Evolutionary conservation across 2,329 filamentous ascomycete species (phyloP).

Genomic region (Myotisia sp.): DNA sequence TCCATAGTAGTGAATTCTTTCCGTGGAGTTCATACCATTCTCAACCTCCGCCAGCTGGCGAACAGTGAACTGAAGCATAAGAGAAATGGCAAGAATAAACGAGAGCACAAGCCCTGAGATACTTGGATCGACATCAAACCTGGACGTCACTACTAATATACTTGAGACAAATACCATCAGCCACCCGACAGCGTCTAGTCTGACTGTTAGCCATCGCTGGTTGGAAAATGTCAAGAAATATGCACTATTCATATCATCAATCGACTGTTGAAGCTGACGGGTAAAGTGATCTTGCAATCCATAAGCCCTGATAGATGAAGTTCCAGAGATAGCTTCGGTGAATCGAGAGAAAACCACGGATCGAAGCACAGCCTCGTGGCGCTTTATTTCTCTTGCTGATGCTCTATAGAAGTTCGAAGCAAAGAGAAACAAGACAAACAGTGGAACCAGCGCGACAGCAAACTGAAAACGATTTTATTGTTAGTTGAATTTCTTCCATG

Average conservation of each 20-base stretch:
- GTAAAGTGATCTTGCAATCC: conserved; percentile 66
- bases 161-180: conserved; percentile 74
- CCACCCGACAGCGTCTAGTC: conserved; percentile 73
- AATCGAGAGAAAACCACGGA: conserved; percentile 85
- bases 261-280: conserved; percentile 50
- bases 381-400: conserved; percentile 86
- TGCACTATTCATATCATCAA: conserved; percentile 85
- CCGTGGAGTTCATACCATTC: conserved; percentile 95
- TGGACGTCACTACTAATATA: conserved; percentile 80
- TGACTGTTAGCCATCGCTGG: conserved; percentile 78
- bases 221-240: conserved; percentile 95
- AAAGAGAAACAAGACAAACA: conserved; percentile 65
- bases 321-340: conserved; percentile 62
- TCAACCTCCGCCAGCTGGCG: conserved; percentile 89
- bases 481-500: not conserved
- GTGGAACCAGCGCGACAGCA: conserved; percentile 50
- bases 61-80: conserved; percentile 92
- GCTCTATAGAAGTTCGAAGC: conserved; percentile 78
- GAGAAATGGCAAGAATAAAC: conserved; percentile 84
- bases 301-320: conserved; percentile 78
- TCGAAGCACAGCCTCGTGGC: conserved; percentile 77
- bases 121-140: conserved; percentile 71
- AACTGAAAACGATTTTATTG: conserved; percentile 35
- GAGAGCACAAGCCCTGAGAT: conserved; percentile 79
- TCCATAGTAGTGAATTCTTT: conserved; percentile 82